These are phyloP conservation scores for Jaltomata sinuosa DNA, from an alignment of 257 asterid species.

Conservation along the genomic window DNA sequence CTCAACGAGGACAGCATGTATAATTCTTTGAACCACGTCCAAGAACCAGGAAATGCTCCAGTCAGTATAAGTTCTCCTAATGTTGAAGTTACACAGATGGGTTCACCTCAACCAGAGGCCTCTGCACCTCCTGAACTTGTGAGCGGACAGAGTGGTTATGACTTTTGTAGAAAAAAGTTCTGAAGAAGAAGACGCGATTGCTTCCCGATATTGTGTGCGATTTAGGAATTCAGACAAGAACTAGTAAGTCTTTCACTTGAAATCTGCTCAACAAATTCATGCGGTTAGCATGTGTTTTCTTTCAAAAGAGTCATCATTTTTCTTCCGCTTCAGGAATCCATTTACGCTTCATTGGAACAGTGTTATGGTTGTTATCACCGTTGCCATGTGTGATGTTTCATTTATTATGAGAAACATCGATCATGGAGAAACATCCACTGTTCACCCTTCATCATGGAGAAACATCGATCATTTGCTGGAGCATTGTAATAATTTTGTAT, in stretches of 20 bases:
- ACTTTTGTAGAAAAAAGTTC: conserved; percentile 33
- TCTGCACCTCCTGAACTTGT: conserved; percentile 13
- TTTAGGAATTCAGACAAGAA: conserved; percentile 21
- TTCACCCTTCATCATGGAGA: not conserved
- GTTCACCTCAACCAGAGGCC: not conserved
- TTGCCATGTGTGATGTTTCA: not conserved
- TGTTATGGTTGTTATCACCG: not conserved
- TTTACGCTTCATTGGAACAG: not conserved
- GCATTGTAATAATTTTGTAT: not conserved
- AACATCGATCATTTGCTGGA: not conserved
- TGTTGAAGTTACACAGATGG: conserved; percentile 15
- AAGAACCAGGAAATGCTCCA: conserved; percentile 1
- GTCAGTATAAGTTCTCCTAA: conserved; percentile 1
- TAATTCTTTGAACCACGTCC: conserved; percentile 6
- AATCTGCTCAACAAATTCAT: not conserved
- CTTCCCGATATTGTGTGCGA: conserved; percentile 25
- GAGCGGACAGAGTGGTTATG: conserved; percentile 4
- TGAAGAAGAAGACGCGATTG: conserved; percentile 33
- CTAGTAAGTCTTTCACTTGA: conserved; percentile 27
- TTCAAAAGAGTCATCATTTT: not conserved
- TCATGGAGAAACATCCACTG: not conserved
- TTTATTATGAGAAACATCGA: not conserved
- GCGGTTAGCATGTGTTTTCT: not conserved
- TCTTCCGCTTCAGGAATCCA: not conserved
- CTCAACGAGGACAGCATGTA: conserved; percentile 14